Evolutionary conservation across 2,329 filamentous ascomycete genomes (phyloP).

Genomic region (Ustulina deusta): DNA sequence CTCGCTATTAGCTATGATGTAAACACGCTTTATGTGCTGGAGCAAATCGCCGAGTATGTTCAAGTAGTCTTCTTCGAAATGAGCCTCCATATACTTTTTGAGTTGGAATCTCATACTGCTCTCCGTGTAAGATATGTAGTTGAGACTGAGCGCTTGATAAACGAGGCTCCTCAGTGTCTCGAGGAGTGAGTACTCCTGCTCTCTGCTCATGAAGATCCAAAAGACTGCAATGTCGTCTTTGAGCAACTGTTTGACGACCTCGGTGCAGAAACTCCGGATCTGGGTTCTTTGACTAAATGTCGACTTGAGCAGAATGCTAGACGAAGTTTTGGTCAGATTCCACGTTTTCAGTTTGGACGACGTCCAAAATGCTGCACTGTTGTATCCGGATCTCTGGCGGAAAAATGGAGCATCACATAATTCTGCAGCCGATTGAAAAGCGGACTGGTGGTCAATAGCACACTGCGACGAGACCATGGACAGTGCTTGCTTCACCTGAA

Average conservation of each 20-base stretch:
- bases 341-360: constrained; percentile 14
- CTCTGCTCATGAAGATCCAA: constrained; percentile 30
- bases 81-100: not conserved
- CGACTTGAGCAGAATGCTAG: constrained; percentile 21
- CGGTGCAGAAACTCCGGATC: constrained; percentile 19
- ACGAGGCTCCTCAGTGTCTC: constrained; percentile 25
- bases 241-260: constrained; percentile 15
- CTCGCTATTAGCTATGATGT: constrained; percentile 30
- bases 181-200: constrained; percentile 24
- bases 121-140: constrained; percentile 12
- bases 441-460: constrained; percentile 20
- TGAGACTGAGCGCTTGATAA: constrained; percentile 24
- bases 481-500: constrained; percentile 23
- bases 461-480: constrained; percentile 30
- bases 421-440: constrained; percentile 15
- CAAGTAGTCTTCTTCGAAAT: constrained; percentile 29
- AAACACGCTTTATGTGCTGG: constrained; percentile 19
- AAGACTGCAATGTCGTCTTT: constrained; percentile 21
- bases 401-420: constrained; percentile 6
- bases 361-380: constrained; percentile 12
- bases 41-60: constrained; percentile 28
- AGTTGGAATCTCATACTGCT: constrained; percentile 9
- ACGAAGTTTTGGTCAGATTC: constrained; percentile 18
- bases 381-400: constrained; percentile 14
- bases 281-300: constrained; percentile 17